phyloP scores from a whole-genome alignment of 2,329 filamentous ascomycete genomes.

The Coniochaeta prunicola region DNA sequence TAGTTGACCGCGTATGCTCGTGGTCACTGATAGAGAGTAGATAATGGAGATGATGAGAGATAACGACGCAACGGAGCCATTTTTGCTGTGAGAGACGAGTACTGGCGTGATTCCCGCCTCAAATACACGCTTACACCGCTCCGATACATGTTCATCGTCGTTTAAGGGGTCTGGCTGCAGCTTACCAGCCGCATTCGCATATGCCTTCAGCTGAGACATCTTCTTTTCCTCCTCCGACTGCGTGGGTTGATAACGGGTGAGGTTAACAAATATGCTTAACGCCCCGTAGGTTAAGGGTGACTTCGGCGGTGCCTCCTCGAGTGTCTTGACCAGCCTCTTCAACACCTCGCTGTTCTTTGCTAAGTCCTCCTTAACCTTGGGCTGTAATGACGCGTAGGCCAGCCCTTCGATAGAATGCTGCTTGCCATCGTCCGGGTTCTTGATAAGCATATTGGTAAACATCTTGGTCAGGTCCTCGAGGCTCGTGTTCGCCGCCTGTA shows the following conservation, averaged over 20 bases:
- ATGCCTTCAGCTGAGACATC: constrained; percentile 86
- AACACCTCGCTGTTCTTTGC: constrained; percentile 62
- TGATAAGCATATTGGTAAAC: constrained; percentile 60
- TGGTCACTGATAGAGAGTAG: constrained; percentile 67
- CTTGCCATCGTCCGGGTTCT: constrained; percentile 47
- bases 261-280: constrained; percentile 76
- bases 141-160: constrained; percentile 66
- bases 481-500: constrained; percentile 49
- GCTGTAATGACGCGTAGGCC: constrained; percentile 82
- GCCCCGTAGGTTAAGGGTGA: constrained; percentile 76
- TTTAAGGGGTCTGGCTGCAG: constrained; percentile 60
- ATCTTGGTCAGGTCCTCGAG: constrained; percentile 59
- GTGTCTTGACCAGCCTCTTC: constrained; percentile 57
- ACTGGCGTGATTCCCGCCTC: constrained; percentile 71
- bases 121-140: constrained; percentile 71
- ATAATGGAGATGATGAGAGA: constrained; percentile 70
- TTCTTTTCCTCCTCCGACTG: constrained; percentile 88
- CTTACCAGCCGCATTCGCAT: constrained; percentile 76
- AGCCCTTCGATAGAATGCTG: constrained; percentile 81
- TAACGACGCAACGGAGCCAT: constrained; percentile 62
- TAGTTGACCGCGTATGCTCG: constrained; percentile 67
- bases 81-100: constrained; percentile 68
- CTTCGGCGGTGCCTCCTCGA: constrained; percentile 51
- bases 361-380: constrained; percentile 77
- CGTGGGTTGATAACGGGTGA: constrained; percentile 72